Base-by-base conservation (phyloP, 1,284 basidiomycete genomes). In the Hypsizygus ulmarius region DNA sequence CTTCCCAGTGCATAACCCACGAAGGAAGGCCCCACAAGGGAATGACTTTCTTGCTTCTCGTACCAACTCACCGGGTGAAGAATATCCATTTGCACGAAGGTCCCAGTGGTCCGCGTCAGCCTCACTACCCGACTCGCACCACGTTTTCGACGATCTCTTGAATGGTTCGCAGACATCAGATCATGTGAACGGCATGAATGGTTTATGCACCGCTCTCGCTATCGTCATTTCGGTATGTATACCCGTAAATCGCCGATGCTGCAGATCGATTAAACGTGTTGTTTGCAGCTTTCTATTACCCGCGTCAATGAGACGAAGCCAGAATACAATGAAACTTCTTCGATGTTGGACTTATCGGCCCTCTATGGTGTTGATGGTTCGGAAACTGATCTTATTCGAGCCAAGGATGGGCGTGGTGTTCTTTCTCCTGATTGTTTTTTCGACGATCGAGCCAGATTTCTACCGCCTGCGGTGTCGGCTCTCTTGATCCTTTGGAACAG, bases 401-500 rank as follows among this genome's bases (percentile, higher is more conserved):
- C 37, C 18, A 56, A 55, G 35, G 57, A 60, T 28, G 59, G 59
- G 1, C 30, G 43, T 16, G 59, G 59, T 7, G 52, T 52, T 49
- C 49, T 60, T 15, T 50, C 50, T 18, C 59, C 59, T 1, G 59
- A 60, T 42, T 54, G 53, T 29, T 59, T 57, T 27, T 52, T 29
- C 33, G 59, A 59, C 9, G 55, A 59, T 43, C 49, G 50, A 10
- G 32, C 44, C 15, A 45, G 30, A 39, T 46, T 51, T 29, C 43
- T 53, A 9, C 50, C 59, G 8, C 49, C 50, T 34, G 48, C 54
- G 1, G 55, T 53, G 5, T 44, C 53, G 2, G 57, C 47, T 12
- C 44, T 60, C 4, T 40, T 60, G 18, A 51, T 60, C 25, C 54
- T 60, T 14, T 57, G 48, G 51, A 60, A 59, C 43, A 45, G 59